These are phyloP conservation scores for Saccharomycopsis fermentans DNA, from an alignment of 805 yeast genomes.

Conservation along the genomic window DNA sequence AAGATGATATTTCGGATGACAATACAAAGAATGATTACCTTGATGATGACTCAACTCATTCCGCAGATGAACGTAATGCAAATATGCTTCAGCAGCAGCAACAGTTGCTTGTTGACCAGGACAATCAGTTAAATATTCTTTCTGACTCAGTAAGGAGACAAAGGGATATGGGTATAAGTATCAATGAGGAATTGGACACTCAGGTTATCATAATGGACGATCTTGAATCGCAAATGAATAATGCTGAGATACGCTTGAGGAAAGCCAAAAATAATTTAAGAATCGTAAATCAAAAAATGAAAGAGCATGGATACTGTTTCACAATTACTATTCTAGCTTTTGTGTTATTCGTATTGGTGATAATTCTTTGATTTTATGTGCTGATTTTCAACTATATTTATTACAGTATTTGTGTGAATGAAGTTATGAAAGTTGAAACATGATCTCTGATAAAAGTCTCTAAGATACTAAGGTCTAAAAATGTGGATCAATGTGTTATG, in stretches of 20 bases:
- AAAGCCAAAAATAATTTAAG: conserved; percentile 33
- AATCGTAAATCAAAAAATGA: conserved; percentile 31
- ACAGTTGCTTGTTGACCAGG: conserved; percentile 39
- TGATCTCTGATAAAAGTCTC: neutral
- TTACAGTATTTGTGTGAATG: neutral
- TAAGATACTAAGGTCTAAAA: neutral
- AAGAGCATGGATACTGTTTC: conserved; percentile 41
- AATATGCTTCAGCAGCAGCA: conserved; percentile 35
- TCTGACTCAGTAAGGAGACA: conserved; percentile 36
- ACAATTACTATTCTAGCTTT: conserved; percentile 34
- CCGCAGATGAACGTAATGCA: conserved; percentile 20
- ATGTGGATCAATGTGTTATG: neutral
- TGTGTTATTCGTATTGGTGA: conserved; percentile 35
- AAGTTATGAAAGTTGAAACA: neutral
- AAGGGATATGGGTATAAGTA: conserved; percentile 35
- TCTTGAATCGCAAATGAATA: conserved; percentile 37
- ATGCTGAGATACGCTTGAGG: conserved; percentile 31
- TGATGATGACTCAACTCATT: neutral
- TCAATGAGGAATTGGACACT: conserved; percentile 37
- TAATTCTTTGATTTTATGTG: conserved; percentile 27
- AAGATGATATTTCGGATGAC: neutral
- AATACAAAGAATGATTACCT: neutral
- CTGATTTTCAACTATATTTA: neutral
- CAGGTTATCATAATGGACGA: conserved; percentile 42
- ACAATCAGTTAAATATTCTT: conserved; percentile 31